phyloP scores from a whole-genome alignment of 257 asterid genomes.

The Przewalskia tangutica region DNA sequence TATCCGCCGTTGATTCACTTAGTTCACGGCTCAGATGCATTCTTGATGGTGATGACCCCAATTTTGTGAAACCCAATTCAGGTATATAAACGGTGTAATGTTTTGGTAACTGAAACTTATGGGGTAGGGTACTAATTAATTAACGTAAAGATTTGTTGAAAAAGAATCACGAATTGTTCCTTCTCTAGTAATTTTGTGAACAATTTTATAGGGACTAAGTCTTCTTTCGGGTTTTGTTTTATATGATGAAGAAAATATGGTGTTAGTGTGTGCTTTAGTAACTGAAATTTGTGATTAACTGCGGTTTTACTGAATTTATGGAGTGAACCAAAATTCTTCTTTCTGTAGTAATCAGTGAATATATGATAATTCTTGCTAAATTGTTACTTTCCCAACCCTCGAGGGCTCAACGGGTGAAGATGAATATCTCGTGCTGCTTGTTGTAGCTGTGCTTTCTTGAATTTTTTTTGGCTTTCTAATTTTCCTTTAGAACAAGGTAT shows the following conservation, averaged over 20 bases:
- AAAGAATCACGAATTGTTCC: neutral
- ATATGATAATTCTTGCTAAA: neutral
- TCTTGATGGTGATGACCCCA: constrained; percentile 51
- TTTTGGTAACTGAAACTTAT: neutral
- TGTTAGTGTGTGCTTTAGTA: neutral
- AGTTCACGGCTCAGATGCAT: constrained; percentile 45
- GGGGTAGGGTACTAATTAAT: neutral
- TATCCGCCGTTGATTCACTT: constrained; percentile 52
- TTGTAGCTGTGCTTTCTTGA: neutral
- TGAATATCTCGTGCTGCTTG: neutral
- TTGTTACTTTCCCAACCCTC: neutral
- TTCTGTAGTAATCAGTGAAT: neutral
- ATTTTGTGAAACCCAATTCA: constrained; percentile 23
- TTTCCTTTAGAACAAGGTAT: neutral
- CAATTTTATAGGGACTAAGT: neutral
- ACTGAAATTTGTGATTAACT: neutral
- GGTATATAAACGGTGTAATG: constrained; percentile 19
- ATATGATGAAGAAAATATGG: neutral
- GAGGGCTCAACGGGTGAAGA: neutral
- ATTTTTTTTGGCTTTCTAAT: neutral
- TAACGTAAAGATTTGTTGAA: neutral
- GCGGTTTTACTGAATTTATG: neutral
- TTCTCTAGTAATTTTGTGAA: neutral
- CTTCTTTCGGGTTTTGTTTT: neutral
- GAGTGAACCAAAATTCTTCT: neutral